Evolutionary conservation across 805 yeast genomes (phyloP).

Genomic region (Myxozyma sirexii): DNA sequence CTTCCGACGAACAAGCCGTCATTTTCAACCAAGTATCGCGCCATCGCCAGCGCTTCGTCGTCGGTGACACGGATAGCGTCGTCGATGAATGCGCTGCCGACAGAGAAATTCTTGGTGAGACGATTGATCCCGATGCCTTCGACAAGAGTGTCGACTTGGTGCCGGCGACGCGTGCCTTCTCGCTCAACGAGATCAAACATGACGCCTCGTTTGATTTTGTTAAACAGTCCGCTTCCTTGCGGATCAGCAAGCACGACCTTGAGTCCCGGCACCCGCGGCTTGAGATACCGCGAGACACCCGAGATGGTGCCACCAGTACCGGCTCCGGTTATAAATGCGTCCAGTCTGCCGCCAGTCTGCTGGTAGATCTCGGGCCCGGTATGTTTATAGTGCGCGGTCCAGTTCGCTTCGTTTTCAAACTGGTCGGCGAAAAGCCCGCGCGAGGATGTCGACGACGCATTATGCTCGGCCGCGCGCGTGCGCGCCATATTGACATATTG

Average conservation of each 20-base stretch:
- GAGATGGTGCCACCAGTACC: constrained; percentile 98
- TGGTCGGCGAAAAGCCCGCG: constrained; percentile 91
- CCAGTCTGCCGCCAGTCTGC: constrained; percentile 70
- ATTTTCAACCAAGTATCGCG: constrained; percentile 71
- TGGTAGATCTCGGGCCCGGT: constrained; percentile 93
- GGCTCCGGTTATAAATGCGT: constrained; percentile 84
- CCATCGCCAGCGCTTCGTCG: constrained; percentile 83
- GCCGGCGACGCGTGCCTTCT: constrained; percentile 92
- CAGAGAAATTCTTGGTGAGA: constrained; percentile 75
- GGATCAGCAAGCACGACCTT: constrained; percentile 84
- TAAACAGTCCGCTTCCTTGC: constrained; percentile 89
- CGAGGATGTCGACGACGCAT: constrained; percentile 41
- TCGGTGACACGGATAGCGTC: constrained; percentile 81
- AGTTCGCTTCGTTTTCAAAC: constrained; percentile 89
- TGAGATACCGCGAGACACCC: constrained; percentile 82
- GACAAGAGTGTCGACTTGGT: constrained; percentile 91
- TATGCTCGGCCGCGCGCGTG: constrained; percentile 57
- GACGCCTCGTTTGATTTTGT: constrained; percentile 84
- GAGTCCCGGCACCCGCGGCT: constrained; percentile 50
- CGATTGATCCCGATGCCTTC: constrained; percentile 95
- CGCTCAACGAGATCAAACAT: constrained; percentile 88
- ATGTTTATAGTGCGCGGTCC: constrained; percentile 77
- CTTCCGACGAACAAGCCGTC: constrained; percentile 94
- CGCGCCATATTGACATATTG: constrained; percentile 92
- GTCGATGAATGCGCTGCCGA: constrained; percentile 71